Base-by-base conservation (phyloP, 2,329 filamentous ascomycete species). In the Teratosphaeriaceae sp. region DNA sequence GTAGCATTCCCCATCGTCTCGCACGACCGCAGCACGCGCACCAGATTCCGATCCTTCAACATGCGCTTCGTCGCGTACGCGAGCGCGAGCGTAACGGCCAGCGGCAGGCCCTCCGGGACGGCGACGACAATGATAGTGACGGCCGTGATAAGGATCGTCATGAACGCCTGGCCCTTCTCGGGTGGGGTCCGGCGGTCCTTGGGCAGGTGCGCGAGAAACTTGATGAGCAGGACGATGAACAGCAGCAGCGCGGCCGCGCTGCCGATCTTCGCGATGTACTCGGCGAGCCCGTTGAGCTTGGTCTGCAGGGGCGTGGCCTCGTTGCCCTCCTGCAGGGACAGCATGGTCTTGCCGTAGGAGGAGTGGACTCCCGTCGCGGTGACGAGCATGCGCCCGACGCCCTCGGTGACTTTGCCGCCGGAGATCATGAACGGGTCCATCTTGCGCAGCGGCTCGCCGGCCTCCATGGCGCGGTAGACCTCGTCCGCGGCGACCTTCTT, bases 1-100 rank as follows among this genome's bases (percentile, higher is more conserved):
- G 92, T 98, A 78, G 92, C 98, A 76, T 92, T 98, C 62, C 92
- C 92, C 41, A 98, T 76, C 11, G 92, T 98, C 69, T 98, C 92
- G 40, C 98, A 92, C 1, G 92, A 98, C 16, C 92, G 92, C 56
- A 98, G 72, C 62, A 88, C 96, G 66, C 94, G 82, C 45, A 98
- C 94, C 27, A 98, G 89, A 6, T 92, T 92, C 61, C 97, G 97
- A 74, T 95, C 97, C 46, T 88, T 86, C 16, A 92, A 94, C 94
- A 98, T 98, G 71, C 95, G 97, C 52, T 92, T 82, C 3, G 94
- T 98, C 55, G 94, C 92, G 23, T 98, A 77, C 50, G 92, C 92
- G 48, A 98, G 73, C 66, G 92, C 98, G 22, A 92, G 97, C n/a
- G 92, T 98, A 55, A 98, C 98, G 53, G 98, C 94, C 41, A 97